Percentiles rank a stretch among this genome's conserved stretches.
These are phyloP conservation scores for Russula earlei DNA, from an alignment of 768 basidiomycete species.

Conservation along the genomic window DNA sequence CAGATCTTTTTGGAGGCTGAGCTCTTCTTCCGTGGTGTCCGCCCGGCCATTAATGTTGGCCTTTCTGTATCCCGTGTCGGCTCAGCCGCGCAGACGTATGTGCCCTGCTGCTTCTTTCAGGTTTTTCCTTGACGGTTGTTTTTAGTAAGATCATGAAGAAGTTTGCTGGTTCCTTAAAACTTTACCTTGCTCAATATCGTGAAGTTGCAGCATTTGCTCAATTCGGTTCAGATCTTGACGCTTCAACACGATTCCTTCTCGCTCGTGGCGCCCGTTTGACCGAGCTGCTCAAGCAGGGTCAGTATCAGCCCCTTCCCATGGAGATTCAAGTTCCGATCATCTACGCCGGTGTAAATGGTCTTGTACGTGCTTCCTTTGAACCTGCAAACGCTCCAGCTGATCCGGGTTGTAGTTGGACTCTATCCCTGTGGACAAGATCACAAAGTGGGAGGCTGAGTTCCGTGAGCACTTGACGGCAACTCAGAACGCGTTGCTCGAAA, in stretches of 20 bases:
- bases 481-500: conserved; percentile 67
- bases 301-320: conserved; percentile 91
- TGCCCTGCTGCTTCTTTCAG: conserved; percentile 8
- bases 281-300: conserved; percentile 95
- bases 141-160: conserved; percentile 98
- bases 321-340: conserved; percentile 98
- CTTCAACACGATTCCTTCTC: conserved; percentile 97
- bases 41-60: conserved; percentile 99
- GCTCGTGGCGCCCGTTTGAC: conserved; percentile 97
- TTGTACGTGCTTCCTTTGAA: conserved; percentile 41
- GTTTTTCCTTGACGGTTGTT: conserved; percentile 4
- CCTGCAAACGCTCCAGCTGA: not conserved
- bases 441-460: conserved; percentile 89
- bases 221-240: conserved; percentile 99
- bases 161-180: conserved; percentile 98
- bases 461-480: conserved; percentile 72
- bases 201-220: conserved; percentile 99
- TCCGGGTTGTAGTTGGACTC: conserved; percentile 60
- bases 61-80: conserved; percentile 99
- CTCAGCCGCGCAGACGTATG: conserved; percentile 98
- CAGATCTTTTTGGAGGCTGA: conserved; percentile 99
- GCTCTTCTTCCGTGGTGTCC: conserved; percentile 99
- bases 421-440: conserved; percentile 91
- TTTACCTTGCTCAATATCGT: conserved; percentile 99
- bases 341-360: conserved; percentile 99